A percentile compares a stretch with the other conserved stretches of the same genome.
Conservation (phyloP, 2,329 filamentous ascomycete genomes). For the Orbilia brochopaga region DNA sequence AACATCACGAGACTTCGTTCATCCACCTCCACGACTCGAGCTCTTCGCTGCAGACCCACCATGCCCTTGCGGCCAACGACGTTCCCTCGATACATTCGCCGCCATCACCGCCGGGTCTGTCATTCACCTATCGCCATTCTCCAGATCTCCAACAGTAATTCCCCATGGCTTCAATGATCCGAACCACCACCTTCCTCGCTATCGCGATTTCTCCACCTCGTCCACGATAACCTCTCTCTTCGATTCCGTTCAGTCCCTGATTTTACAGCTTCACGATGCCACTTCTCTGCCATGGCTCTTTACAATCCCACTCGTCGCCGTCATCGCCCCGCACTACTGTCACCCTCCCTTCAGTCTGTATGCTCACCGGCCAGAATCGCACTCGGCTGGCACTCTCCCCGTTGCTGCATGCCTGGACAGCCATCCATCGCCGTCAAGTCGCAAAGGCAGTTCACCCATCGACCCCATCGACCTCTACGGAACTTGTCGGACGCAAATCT, state of each 20-base stretch:
- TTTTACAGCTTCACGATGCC: constrained; percentile 51
- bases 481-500: constrained; percentile 24
- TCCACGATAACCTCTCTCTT: constrained; percentile 33
- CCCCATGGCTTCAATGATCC: constrained; percentile 12
- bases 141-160: not conserved
- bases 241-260: constrained; percentile 31
- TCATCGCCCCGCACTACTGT: constrained; percentile 52
- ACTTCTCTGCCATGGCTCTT: constrained; percentile 52
- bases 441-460: constrained; percentile 15
- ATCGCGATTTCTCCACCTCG: constrained; percentile 24
- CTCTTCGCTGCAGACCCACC: constrained; percentile 9
- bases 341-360: constrained; percentile 53
- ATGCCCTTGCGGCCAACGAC: constrained; percentile 31
- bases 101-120: constrained; percentile 22
- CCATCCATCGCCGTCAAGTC: constrained; percentile 23
- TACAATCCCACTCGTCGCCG: constrained; percentile 53
- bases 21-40: not conserved
- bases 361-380: constrained; percentile 48
- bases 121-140: constrained; percentile 7
- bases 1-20: constrained; percentile 15
- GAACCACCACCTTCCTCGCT: too few species aligned
- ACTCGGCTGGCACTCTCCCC: constrained; percentile 50
- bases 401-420: constrained; percentile 50
- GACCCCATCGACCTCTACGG: constrained; percentile 2
- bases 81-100: constrained; percentile 25